Evolutionary conservation across 148 eudicot genomes (phyloP).

Genomic region (Amaranthus cruentus): DNA sequence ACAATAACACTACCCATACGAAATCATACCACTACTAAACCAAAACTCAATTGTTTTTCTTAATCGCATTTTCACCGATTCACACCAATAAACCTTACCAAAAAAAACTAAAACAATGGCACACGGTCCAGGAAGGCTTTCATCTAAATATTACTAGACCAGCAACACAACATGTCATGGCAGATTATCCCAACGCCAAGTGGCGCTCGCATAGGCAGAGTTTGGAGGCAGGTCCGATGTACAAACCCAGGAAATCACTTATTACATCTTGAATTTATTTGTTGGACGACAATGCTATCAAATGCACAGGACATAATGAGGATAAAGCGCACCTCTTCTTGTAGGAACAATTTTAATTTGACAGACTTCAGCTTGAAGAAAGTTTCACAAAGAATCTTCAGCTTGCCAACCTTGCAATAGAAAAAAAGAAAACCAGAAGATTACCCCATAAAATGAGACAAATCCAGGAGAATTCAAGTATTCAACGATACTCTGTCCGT

Average conservation of each 20-base stretch:
- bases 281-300: not conserved
- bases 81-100: too few species aligned
- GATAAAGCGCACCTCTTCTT: conserved; percentile 64
- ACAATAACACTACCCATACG: too few species aligned
- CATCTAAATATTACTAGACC: too few species aligned
- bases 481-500: not conserved
- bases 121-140: too few species aligned
- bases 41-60: too few species aligned
- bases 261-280: not conserved
- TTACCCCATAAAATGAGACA: not conserved
- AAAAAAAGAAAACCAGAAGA: conserved; percentile 2
- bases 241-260: not conserved
- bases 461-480: not conserved
- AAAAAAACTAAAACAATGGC: too few species aligned
- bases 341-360: conserved; percentile 60
- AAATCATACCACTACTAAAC: too few species aligned
- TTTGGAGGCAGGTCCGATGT: not conserved
- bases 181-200: too few species aligned
- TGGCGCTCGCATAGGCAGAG: too few species aligned
- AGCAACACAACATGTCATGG: too few species aligned
- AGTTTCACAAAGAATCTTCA: conserved; percentile 87
- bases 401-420: conserved; percentile 70
- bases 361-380: conserved; percentile 84
- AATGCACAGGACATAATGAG: not conserved
- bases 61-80: too few species aligned